Evolutionary conservation across 345 rosid species (phyloP).

Genomic region (Aethionema arabicum): DNA sequence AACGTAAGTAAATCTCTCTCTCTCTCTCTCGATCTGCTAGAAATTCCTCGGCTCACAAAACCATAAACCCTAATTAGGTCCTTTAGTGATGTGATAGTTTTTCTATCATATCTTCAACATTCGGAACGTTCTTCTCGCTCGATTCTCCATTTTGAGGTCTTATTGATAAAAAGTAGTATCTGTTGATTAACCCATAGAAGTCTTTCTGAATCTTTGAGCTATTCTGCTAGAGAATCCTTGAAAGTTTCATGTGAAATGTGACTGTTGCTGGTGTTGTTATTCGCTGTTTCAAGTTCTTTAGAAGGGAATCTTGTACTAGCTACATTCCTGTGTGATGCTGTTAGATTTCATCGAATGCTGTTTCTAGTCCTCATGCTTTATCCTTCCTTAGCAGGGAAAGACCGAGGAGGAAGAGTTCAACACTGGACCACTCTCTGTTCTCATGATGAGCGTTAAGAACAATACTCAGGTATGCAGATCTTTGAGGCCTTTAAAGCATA

Average conservation of each 20-base stretch:
- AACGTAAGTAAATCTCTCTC: constrained; percentile 38
- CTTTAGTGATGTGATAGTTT: neutral
- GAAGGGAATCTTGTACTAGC: neutral
- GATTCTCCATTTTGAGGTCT: neutral
- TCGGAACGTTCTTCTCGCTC: neutral
- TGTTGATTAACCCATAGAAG: neutral
- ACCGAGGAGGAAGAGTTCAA: constrained; percentile 95
- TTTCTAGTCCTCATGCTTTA: neutral
- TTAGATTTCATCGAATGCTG: neutral
- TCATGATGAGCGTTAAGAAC: constrained; percentile 96
- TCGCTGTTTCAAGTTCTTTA: neutral
- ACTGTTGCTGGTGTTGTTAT: constrained; percentile 5
- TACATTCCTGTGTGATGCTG: neutral
- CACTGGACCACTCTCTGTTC: constrained; percentile 94
- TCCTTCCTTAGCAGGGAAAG: constrained; percentile 42
- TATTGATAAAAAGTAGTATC: neutral
- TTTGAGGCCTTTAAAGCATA: neutral
- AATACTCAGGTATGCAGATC: constrained; percentile 73
- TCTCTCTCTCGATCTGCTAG: constrained; percentile 18
- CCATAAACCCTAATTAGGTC: neutral
- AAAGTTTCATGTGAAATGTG: constrained; percentile 1
- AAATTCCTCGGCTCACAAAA: neutral
- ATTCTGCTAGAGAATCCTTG: constrained; percentile 2
- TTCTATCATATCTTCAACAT: neutral
- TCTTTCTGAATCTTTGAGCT: neutral